Conservation (phyloP, 2,329 filamentous ascomycete species). For the Diaporthe vaccinii region DNA sequence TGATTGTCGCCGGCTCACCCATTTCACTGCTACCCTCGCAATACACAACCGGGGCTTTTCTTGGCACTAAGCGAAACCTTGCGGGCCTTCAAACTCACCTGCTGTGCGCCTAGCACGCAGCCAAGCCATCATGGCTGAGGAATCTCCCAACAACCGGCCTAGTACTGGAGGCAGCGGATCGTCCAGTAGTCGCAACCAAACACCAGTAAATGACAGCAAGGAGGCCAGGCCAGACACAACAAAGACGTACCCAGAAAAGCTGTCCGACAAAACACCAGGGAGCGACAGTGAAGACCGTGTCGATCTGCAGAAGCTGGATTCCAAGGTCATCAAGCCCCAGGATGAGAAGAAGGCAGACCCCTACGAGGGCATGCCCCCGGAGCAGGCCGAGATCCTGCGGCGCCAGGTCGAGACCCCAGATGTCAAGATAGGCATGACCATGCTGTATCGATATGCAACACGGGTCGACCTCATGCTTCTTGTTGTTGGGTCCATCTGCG, state of each 20-base stretch:
- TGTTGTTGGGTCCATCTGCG: slow-evolving; percentile 69
- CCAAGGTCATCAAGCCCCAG: slow-evolving; percentile 52
- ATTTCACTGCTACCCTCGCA: background rate
- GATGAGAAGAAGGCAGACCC: slow-evolving; percentile 65
- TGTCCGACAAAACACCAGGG: background rate
- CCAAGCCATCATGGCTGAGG: slow-evolving; percentile 36
- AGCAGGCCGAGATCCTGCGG: slow-evolving; percentile 77
- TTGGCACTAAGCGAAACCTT: background rate
- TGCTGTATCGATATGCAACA: slow-evolving; percentile 79
- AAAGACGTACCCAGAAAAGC: background rate
- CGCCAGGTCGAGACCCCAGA: slow-evolving; percentile 76
- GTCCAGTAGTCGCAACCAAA: background rate
- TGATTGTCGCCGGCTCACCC: background rate
- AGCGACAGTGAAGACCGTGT: slow-evolving; percentile 25
- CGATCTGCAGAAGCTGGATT: slow-evolving; percentile 58
- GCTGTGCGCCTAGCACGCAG: slow-evolving; percentile 18
- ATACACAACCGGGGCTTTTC: background rate
- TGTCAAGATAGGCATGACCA: slow-evolving; percentile 73
- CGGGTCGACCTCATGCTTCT: slow-evolving; percentile 75
- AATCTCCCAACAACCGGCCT: slow-evolving; percentile 10
- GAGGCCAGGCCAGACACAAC: background rate
- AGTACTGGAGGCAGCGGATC: background rate
- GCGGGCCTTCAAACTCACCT: background rate
- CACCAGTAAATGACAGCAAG: slow-evolving; percentile 19
- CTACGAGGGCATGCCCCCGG: slow-evolving; percentile 72